Evolutionary conservation across 2,329 filamentous ascomycete genomes (phyloP).

Genomic region (Trichophyton rubrum): DNA sequence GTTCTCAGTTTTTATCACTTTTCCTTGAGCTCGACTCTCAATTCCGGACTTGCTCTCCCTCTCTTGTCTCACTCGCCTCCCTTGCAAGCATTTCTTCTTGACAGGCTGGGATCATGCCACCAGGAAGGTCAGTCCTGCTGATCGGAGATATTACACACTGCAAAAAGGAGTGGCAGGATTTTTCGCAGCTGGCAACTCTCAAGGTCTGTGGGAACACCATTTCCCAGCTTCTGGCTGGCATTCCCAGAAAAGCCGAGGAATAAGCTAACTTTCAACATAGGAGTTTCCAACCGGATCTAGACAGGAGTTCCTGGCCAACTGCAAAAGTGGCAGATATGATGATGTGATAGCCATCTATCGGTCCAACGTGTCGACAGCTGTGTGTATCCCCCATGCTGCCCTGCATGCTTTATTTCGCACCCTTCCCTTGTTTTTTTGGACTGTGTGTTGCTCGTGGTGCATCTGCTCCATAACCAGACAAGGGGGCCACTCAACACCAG

Average conservation of each 20-base stretch:
- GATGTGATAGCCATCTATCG: conserved; percentile 46
- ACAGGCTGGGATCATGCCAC: conserved; percentile 18
- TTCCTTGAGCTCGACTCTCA: neutral
- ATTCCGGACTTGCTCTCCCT: no score
- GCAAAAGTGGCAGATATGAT: conserved; percentile 43
- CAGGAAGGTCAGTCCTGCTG: conserved; percentile 30
- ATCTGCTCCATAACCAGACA: neutral
- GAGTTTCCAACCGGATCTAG: conserved; percentile 44
- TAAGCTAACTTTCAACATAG: conserved; percentile 18
- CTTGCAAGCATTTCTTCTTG: neutral
- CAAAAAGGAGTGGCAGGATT: conserved; percentile 32
- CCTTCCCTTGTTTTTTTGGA: neutral
- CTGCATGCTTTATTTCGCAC: neutral
- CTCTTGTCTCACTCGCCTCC: neutral
- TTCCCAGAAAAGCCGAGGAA: neutral
- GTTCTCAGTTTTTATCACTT: neutral
- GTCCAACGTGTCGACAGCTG: conserved; percentile 44
- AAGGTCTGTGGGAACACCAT: conserved; percentile 22
- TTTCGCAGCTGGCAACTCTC: conserved; percentile 30
- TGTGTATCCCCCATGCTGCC: conserved; percentile 11
- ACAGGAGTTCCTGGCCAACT: conserved; percentile 44
- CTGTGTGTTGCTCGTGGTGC: neutral
- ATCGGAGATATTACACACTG: conserved; percentile 35
- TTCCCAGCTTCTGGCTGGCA: no score
- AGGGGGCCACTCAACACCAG: neutral